Evolutionary conservation across 345 rosid genomes (phyloP), one percentile per base, ranked within the genome.

Genomic region (Salix koriyanagi): DNA sequence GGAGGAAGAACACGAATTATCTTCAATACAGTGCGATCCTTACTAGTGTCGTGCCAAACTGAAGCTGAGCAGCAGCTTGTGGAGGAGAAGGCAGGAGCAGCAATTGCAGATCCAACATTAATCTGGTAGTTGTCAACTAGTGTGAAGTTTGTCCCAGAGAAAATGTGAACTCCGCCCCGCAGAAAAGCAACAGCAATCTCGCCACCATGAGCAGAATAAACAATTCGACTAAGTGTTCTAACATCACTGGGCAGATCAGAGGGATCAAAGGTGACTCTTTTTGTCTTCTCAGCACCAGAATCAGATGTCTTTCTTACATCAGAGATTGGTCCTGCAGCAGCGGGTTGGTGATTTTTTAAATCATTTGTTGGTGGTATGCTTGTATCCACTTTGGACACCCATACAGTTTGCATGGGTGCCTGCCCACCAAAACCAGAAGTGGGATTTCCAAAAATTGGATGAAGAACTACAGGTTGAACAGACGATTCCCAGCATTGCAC

Each of bases 401-500:
- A 96, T 70, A 94, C 97, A 61, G 98, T 94, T 85, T 96, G 98
- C 83, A 88, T 91, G 34, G 98, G 99, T 65, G 93, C 92, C 90
- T 94, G 96, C 79, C 98, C 98, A 76, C 94, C 92, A 79, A 93
- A 93, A 89, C 89, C 87, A 15, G 98, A 90, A 80, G 95, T 88
- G 67, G 98, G 99, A 74, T 82, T 96, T 81, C 98, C 98, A 86
- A 96, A 96, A 80, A 96, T 96, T 73, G 87, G 98, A 88, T 94
- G 99, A 76, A 96, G 91, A 85, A 96, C 97, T 73, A 94, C 99
- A 76, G 92, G 96, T 88, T 96, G 97, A 74, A 96, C 89, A 78
- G 97, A 92, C 72, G 98, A 92, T 83, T 96, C 99, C 98, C 99
- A 96, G 54, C 98, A 98, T 81, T 96, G 99, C 81, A 96, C 94